phyloP scores from a whole-genome alignment of 257 asterid genomes.

The Plantago elongata region DNA sequence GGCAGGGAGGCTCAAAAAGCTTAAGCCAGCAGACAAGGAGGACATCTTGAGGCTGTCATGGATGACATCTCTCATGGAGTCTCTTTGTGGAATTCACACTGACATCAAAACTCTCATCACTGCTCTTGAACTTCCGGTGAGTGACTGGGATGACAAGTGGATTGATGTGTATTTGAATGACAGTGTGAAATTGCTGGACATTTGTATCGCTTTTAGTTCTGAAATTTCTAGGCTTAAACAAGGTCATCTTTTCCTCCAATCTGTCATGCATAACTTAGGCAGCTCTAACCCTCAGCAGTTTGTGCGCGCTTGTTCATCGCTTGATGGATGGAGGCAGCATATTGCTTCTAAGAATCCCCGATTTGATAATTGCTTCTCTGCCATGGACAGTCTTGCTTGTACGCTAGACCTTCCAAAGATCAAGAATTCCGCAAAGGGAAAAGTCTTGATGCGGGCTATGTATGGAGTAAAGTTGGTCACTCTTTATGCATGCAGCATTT shows the following conservation, averaged over 20 bases:
- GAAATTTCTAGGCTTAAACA: constrained; percentile 73
- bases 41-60: constrained; percentile 64
- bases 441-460: constrained; percentile 75
- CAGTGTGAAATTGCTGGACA: constrained; percentile 69
- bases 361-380: constrained; percentile 54
- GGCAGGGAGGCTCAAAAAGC: constrained; percentile 53
- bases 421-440: constrained; percentile 75
- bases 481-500: constrained; percentile 54
- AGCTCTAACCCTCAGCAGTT: constrained; percentile 38
- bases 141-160: constrained; percentile 94
- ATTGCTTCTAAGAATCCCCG: constrained; percentile 59
- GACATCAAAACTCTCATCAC: constrained; percentile 66
- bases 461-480: constrained; percentile 71
- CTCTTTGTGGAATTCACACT: constrained; percentile 63
- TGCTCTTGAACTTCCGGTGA: constrained; percentile 71
- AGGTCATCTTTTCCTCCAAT: constrained; percentile 66
- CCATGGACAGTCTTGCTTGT: constrained; percentile 50
- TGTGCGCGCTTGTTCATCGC: constrained; percentile 48
- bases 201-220: constrained; percentile 71
- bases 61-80: constrained; percentile 60
- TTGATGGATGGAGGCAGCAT: constrained; percentile 74
- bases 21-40: constrained; percentile 49
- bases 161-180: constrained; percentile 67
- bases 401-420: constrained; percentile 68
- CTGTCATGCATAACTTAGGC: constrained; percentile 47